phyloP scores from a whole-genome alignment of 2,329 filamentous ascomycete species.

The Pseudogymnoascus sp. region DNA sequence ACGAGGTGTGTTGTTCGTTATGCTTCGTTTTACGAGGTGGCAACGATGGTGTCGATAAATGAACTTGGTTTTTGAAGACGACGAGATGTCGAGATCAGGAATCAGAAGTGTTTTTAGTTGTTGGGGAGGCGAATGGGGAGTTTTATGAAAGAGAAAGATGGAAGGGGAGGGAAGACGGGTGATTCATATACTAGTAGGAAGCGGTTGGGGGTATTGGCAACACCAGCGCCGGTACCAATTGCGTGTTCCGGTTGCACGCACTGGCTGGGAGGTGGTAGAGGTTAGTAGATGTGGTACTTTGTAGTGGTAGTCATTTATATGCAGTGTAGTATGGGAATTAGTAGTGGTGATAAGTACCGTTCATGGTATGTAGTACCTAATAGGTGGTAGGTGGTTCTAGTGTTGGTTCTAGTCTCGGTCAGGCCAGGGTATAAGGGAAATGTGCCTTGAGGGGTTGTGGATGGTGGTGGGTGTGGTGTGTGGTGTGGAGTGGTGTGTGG shows the following conservation, averaged over 20 bases:
- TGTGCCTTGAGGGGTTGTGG: neutral
- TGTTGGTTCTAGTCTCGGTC: neutral
- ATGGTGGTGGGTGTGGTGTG: too few species aligned
- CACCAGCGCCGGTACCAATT: neutral
- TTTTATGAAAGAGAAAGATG: neutral
- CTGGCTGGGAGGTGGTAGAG: too few species aligned
- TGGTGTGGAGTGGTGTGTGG: too few species aligned
- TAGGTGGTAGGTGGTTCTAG: neutral
- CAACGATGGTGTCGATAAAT: neutral
- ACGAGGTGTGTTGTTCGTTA: neutral
- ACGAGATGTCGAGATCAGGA: neutral
- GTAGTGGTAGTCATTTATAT: neutral
- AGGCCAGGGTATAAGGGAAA: neutral
- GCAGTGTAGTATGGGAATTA: neutral
- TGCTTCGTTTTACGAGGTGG: neutral
- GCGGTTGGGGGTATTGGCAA: neutral
- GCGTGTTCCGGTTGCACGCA: neutral
- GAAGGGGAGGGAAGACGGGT: neutral
- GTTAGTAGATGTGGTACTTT: neutral
- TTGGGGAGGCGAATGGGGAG: neutral
- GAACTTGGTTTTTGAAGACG: neutral
- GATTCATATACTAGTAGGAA: constrained; percentile 9
- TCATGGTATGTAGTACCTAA: neutral
- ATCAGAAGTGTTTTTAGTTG: neutral
- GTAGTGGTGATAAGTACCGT: neutral